Evolutionary conservation across 1,284 basidiomycete genomes (phyloP).

Genomic region (Afroboletus lepidellus): DNA sequence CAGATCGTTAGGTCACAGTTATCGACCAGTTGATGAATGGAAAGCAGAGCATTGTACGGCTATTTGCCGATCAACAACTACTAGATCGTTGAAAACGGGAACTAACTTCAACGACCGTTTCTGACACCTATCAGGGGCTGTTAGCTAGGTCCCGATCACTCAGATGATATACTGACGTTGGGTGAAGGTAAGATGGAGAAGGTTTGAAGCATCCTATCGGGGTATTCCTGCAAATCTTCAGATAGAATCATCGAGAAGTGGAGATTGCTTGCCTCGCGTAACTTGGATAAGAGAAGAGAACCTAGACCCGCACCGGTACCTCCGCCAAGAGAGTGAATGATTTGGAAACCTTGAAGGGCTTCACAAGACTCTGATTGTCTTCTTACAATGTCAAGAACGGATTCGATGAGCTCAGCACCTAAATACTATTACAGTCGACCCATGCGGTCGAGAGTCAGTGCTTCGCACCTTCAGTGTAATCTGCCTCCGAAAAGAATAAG

Average conservation of each 20-base stretch:
- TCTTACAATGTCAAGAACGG: constrained; percentile 73
- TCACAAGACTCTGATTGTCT: constrained; percentile 82
- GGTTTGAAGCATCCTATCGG: constrained; percentile 91
- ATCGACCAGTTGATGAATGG: constrained; percentile 89
- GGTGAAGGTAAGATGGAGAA: constrained; percentile 92
- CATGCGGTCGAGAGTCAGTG: constrained; percentile 1
- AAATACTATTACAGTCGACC: constrained; percentile 1
- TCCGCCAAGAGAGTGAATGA: constrained; percentile 91
- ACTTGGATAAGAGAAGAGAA: constrained; percentile 78
- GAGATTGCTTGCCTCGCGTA: constrained; percentile 61
- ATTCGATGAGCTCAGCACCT: constrained; percentile 92
- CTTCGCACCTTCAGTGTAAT: constrained; percentile 77
- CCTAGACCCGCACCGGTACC: constrained; percentile 90
- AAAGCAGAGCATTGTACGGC: constrained; percentile 91
- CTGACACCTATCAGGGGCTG: constrained; percentile 64
- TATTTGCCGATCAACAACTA: constrained; percentile 25
- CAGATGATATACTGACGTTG: constrained; percentile 50
- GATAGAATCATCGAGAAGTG: background rate
- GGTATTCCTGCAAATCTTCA: constrained; percentile 63
- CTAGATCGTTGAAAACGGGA: background rate
- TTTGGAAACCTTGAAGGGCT: constrained; percentile 90
- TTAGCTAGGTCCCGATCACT: constrained; percentile 13
- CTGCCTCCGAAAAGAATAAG: constrained; percentile 41
- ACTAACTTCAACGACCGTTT: constrained; percentile 87
- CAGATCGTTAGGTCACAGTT: constrained; percentile 89